Evolutionary conservation across 441 rosid species (phyloP).

Genomic region (Populus hybrid): DNA sequence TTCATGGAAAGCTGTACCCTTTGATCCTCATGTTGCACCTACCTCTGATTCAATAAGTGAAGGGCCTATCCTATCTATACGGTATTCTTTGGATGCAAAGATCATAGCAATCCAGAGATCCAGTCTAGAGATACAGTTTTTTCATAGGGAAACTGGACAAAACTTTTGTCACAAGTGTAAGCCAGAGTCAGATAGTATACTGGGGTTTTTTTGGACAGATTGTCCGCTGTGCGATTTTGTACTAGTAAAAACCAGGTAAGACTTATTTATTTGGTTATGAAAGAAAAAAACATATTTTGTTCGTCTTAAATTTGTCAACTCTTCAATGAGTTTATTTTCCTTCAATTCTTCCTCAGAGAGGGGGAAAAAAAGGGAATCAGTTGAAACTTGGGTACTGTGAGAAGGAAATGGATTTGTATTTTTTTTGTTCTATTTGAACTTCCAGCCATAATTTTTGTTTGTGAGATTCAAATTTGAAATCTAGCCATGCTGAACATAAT

Average conservation of each 20-base stretch:
- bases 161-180: constrained; percentile 59
- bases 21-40: constrained; percentile 55
- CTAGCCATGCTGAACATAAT: too few species aligned
- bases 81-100: constrained; percentile 82
- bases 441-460: too few species aligned
- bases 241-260: constrained; percentile 84
- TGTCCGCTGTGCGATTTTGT: constrained; percentile 84
- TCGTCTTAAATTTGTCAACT: background rate
- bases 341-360: too few species aligned
- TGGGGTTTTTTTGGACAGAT: constrained; percentile 97
- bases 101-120: constrained; percentile 80
- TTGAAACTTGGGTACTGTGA: too few species aligned
- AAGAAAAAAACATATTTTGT: background rate
- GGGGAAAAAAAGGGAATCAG: background rate
- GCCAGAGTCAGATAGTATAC: constrained; percentile 74
- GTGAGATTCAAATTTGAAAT: too few species aligned
- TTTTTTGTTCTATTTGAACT: too few species aligned
- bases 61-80: constrained; percentile 72
- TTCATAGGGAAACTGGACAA: constrained; percentile 68
- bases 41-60: constrained; percentile 69
- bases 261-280: constrained; percentile 10
- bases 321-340: background rate
- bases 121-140: constrained; percentile 65
- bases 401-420: too few species aligned
- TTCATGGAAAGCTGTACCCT: constrained; percentile 82